Conservation (phyloP, 257 asterid species). For the Parsonsia alboflavescens region DNA sequence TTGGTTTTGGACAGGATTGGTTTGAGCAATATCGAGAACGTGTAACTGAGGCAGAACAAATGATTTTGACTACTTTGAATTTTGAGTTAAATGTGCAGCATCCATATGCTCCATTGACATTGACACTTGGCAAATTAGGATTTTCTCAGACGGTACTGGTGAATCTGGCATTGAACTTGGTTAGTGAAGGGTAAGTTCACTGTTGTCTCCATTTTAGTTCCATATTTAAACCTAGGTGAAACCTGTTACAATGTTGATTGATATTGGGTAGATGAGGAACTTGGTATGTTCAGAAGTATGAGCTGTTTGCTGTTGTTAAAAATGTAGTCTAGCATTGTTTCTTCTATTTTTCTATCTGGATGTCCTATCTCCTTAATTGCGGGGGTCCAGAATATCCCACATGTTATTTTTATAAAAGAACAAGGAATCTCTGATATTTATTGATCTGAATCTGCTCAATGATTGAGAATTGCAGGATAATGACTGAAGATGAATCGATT, state of each 20-base stretch:
- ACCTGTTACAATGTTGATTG: not conserved
- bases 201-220: slow-evolving; percentile 11
- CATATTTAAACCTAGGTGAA: slow-evolving; percentile 1
- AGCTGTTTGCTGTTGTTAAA: not conserved
- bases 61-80: slow-evolving; percentile 82
- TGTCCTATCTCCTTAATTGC: not conserved
- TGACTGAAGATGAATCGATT: slow-evolving; percentile 16
- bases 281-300: not conserved
- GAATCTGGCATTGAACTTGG: slow-evolving; percentile 76
- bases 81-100: slow-evolving; percentile 94
- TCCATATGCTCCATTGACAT: slow-evolving; percentile 78
- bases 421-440: slow-evolving; percentile 2
- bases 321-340: not conserved
- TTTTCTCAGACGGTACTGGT: slow-evolving; percentile 67
- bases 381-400: not conserved
- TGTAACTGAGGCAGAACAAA: slow-evolving; percentile 78
- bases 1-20: slow-evolving; percentile 66
- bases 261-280: not conserved
- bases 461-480: slow-evolving; percentile 14
- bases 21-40: slow-evolving; percentile 91
- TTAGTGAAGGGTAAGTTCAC: slow-evolving; percentile 91
- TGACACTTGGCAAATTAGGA: slow-evolving; percentile 85
- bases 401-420: not conserved
- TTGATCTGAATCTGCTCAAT: slow-evolving; percentile 15
- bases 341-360: not conserved